Conservation (phyloP, 2,329 filamentous ascomycete species). For the Onygena corvina region DNA sequence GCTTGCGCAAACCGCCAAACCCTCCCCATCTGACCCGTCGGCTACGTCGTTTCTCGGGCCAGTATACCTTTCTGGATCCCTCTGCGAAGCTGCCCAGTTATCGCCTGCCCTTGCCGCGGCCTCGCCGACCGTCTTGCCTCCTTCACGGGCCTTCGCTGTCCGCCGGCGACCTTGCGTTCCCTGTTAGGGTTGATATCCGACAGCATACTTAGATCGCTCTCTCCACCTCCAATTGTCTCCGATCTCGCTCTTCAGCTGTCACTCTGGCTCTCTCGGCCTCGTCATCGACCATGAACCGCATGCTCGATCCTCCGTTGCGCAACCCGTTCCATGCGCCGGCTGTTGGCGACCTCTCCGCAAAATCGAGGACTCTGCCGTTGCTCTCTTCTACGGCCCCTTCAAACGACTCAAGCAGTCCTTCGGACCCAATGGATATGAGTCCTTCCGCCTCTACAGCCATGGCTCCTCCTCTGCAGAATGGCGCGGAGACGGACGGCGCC, state of each 20-base stretch:
- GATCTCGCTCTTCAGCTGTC: background rate
- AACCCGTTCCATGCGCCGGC: conserved; percentile 35
- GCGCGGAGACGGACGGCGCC: conserved; percentile 38
- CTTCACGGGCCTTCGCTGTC: too few relatives aligned
- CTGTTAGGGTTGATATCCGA: too few relatives aligned
- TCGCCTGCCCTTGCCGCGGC: too few relatives aligned
- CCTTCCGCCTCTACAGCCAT: conserved; percentile 34
- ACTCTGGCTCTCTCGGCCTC: background rate
- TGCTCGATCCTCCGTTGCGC: conserved; percentile 32
- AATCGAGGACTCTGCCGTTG: conserved; percentile 42
- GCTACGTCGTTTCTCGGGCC: background rate
- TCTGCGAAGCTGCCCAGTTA: too few relatives aligned
- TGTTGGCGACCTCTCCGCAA: conserved; percentile 28
- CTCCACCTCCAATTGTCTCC: background rate
- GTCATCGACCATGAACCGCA: conserved; percentile 28
- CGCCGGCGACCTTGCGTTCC: too few relatives aligned
- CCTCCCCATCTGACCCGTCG: background rate
- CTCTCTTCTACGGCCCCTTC: conserved; percentile 37
- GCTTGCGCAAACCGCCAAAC: background rate
- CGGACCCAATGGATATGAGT: conserved; percentile 46
- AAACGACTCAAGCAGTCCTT: conserved; percentile 32
- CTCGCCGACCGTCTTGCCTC: too few relatives aligned
- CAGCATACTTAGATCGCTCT: background rate
- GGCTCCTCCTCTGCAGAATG: conserved; percentile 39
- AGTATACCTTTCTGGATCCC: background rate